Percentiles rank a stretch among this genome's conserved stretches.
phyloP scores from a whole-genome alignment of 805 yeast species.

The Naumovozyma dairenensis region DNA sequence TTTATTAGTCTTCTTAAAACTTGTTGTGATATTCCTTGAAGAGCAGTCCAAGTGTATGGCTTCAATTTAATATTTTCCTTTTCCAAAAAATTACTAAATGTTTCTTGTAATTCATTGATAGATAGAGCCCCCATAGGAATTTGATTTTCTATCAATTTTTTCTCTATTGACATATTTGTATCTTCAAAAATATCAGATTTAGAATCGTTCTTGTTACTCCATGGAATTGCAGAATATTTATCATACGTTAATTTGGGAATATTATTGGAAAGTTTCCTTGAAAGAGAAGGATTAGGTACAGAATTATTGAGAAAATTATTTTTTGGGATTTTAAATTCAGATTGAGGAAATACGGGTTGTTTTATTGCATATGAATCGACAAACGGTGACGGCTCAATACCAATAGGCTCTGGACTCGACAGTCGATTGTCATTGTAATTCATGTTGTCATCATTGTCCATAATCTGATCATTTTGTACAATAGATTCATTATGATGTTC shows the following conservation, averaged over 20 bases:
- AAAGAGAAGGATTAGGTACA: too few species aligned
- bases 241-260: neutral
- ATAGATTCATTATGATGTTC: too few species aligned
- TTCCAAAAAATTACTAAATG: slow-evolving; percentile 2
- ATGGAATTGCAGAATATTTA: neutral
- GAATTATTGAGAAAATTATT: too few species aligned
- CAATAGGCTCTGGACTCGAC: too few species aligned
- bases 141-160: neutral
- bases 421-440: too few species aligned
- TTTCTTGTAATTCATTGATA: neutral
- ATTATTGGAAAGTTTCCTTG: neutral
- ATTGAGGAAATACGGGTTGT: too few species aligned
- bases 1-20: slow-evolving; percentile 5
- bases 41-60: slow-evolving; percentile 9
- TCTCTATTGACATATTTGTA: neutral
- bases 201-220: neutral
- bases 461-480: too few species aligned
- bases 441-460: too few species aligned
- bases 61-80: slow-evolving; percentile 5
- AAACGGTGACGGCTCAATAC: too few species aligned
- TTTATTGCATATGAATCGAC: too few species aligned
- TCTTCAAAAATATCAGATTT: neutral
- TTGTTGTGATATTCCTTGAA: slow-evolving; percentile 8
- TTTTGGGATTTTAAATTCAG: too few species aligned
- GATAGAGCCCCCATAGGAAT: neutral